Evolutionary conservation across 148 eudicot genomes (phyloP), one percentile per base, ranked within the genome.

Genomic region (Rhododendron ferrugineum): DNA sequence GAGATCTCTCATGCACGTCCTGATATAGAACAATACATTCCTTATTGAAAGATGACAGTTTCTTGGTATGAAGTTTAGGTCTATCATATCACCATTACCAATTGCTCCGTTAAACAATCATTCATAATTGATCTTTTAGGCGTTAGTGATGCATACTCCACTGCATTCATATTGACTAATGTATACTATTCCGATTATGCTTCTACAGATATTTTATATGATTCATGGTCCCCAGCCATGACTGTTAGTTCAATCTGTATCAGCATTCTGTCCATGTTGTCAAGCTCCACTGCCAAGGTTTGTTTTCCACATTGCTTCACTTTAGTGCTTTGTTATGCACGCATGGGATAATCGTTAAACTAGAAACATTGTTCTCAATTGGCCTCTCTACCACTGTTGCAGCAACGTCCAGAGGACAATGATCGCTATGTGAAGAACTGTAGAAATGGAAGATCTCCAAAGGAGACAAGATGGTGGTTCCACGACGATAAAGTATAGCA

Each of bases 401-500:
- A 94, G 96, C 88, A 94, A 94, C 89, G 92, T 23, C 96, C 96
- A 75, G 89, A 91, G 23, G 96, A 94, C 79, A 93, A 94, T 37
- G 95, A 94, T 75, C 92, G 94, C 10, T 94, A 94, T 60, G 96
- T 94, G 91, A 92, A 91, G 91, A 90, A 94, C 87, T 92, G 96
- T 79, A 89, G 70, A 84, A 93, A 93, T 60, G 96, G 96, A 9
- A 89, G 92, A 89, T 94, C 96, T 80, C 96, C 96, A 11, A 93
- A 93, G 90, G 96, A 93, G 88, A 93, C 94, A n/a, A 93, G 94
- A 85, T 93, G 96, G 96, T 92, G 96, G 95, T 94, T 94, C 89
- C 96, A 94, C 86, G 96, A 94, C 30, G 96, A 94, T 81, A 94
- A 92, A 79, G 89, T 90, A n/a, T 90, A 73, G 36, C 42, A 40